Evolutionary conservation across 2,329 filamentous ascomycete species (phyloP), one percentile per base, ranked within the genome.

Genomic region (Shiraia sp.): DNA sequence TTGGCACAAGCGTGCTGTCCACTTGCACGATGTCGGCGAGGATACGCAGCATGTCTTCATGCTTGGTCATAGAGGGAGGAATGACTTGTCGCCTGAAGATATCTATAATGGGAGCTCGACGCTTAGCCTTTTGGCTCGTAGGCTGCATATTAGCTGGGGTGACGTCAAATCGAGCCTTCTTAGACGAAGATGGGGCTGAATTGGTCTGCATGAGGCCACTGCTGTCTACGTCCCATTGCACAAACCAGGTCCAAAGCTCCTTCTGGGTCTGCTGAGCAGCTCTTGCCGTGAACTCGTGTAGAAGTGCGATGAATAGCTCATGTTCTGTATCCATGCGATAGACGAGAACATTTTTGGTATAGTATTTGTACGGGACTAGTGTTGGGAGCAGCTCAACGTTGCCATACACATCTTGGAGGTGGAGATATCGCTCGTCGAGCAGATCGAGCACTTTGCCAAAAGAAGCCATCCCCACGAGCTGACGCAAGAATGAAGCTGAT

Each of bases 191-290:
- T 7, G 41, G 32, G 14, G 33, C 15, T 5, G 32, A n/a, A n/a
- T 35, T 25, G 8, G 24, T 35, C 14, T 44, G 36, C 16, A 12
- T 23, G 15, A 42, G 15, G 16, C 33, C 16, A 1, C 37, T 36
- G 13, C 39, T 14, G 8, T 55, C 49, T 6, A 66, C 54, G 13
- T 66, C 47, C 62, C 61, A 67, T 33, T 68, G 65, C 32, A 62
- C 54, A 15, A 39, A 47, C 62, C 62, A 68, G 6, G 57, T 61
- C 65, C 65, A 68, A 3, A 61, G 33, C 41, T 68, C 65, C 32
- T 53, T 57, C 31, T 45, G 34, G 8, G 31, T 31, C 17, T 50
- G 35, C 9, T 33, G 33, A 12, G 63, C 49, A 32, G 33, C 40
- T 24, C 52, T 50, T 27, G 55, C 51, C 17, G 61, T 66, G 41